Base-by-base conservation (phyloP, 2,329 filamentous ascomycete genomes). In the Epichloe sibirici region DNA sequence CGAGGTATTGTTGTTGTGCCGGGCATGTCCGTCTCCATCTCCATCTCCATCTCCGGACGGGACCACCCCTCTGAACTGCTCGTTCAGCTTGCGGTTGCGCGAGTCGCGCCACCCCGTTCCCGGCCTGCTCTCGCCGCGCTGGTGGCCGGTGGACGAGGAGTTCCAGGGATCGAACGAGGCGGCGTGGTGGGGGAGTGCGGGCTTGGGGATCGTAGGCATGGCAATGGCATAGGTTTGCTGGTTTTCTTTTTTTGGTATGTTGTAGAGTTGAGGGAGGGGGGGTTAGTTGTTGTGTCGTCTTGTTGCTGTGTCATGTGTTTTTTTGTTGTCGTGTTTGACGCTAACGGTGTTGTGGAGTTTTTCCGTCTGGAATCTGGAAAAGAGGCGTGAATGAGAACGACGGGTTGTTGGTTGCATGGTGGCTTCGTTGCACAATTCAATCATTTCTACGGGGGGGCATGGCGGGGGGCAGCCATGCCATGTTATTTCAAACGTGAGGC, bases 101-200 rank as follows among this genome's bases (percentile, higher is more conserved):
- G 81, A 85, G 49, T 82, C 74, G 25, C 87, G 82, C 88, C 89
- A 94, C 63, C 79, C 57, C 25, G 78, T 77, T 2, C 79, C 78
- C 1, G 85, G 74, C 3, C 72, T 69, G 54, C 81, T 83, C 55
- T 91, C 86, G 43, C 86, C 81, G 42, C 82, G 77, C 68, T 95
- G 90, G 65, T 95, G 88, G 45, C 88, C 88, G 1, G 85, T 83
- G 5, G 84, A 82, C 12, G 82, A 80, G 13, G 82, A 83, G 68
- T 89, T 89, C 82, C 82, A 87, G 5, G 81, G 74, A 65, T 86
- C 83, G 61, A 85, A 86, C 54, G 68, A 66, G 28, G 69, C 67
- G 25, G 68, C 66, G 61, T 69, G 65, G 38, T 62, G 65, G 23
- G 76, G 74, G 48, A 72, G 63, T 21, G 72, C 69, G 35, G 69